Evolutionary conservation across 352 stramenopile genomes (phyloP).

Genomic region (Pythium dissimile): DNA sequence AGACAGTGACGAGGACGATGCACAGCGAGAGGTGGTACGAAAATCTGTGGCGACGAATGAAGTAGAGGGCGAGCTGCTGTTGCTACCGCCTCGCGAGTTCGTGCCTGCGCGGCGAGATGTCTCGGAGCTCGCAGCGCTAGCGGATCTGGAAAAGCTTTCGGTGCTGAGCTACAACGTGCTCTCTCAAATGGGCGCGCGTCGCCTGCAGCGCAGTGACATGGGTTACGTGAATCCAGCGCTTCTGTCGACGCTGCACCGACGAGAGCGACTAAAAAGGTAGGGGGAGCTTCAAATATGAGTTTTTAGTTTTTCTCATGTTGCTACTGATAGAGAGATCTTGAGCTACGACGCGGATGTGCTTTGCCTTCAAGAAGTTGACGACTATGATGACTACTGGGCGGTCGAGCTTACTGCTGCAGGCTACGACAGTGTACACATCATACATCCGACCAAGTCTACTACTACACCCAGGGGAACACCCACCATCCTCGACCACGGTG

Average conservation of each 20-base stretch:
- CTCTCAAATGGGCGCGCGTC: slow-evolving; percentile 66
- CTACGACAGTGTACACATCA: slow-evolving; percentile 81
- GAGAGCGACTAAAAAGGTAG: slow-evolving; percentile 41
- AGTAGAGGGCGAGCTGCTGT: neutral
- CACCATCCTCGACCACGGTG: slow-evolving; percentile 47
- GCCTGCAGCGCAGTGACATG: slow-evolving; percentile 40
- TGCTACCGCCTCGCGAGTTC: slow-evolving; percentile 36
- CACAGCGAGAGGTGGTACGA: neutral
- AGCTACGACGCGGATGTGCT: slow-evolving; percentile 79
- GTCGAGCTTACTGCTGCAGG: slow-evolving; percentile 50
- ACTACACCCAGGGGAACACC: neutral
- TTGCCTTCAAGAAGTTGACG: slow-evolving; percentile 87
- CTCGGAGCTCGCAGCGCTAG: slow-evolving; percentile 37
- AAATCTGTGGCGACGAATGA: neutral
- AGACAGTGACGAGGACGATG: neutral
- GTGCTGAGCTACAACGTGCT: slow-evolving; percentile 84
- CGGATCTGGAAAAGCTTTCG: slow-evolving; percentile 54
- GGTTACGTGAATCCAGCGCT: slow-evolving; percentile 47
- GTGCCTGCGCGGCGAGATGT: slow-evolving; percentile 42
- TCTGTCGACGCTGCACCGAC: slow-evolving; percentile 42
- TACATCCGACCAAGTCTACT: slow-evolving; percentile 19
- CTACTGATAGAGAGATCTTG: slow-evolving; percentile 53
- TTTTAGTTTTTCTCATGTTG: neutral
- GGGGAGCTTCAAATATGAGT: neutral
- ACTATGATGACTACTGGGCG: slow-evolving; percentile 87